phyloP scores from a whole-genome alignment of 306 rosid species.

The Adenanthera pavonina region DNA sequence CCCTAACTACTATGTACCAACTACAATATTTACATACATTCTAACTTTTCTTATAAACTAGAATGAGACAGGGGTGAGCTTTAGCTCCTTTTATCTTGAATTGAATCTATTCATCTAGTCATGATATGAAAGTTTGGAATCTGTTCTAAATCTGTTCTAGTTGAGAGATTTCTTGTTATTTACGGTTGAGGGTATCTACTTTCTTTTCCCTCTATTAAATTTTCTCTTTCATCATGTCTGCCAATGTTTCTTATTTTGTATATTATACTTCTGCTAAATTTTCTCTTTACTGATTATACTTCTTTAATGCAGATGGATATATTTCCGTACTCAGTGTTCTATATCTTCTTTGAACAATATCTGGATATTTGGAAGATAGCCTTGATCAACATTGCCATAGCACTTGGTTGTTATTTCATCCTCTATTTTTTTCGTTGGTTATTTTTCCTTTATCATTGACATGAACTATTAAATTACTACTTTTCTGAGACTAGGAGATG shows the following conservation, averaged over 20 bases:
- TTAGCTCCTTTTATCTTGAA: too few relatives aligned
- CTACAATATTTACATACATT: too few relatives aligned
- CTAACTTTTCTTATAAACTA: background rate
- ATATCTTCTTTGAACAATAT: conserved; percentile 95
- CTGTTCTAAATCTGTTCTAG: background rate
- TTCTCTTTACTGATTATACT: conserved; percentile 37
- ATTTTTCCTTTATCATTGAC: conserved; percentile 27
- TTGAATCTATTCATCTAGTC: background rate
- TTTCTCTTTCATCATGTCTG: background rate
- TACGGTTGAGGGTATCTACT: background rate
- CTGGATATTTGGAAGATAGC: conserved; percentile 89
- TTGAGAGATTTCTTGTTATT: background rate
- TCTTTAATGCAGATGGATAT: conserved; percentile 83
- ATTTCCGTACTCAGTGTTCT: conserved; percentile 97
- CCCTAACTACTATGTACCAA: too few relatives aligned
- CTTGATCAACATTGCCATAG: conserved; percentile 70
- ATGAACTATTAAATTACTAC: conserved; percentile 31
- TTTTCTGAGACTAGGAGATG: conserved; percentile 2
- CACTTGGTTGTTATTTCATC: conserved; percentile 74
- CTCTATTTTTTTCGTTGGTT: conserved; percentile 13
- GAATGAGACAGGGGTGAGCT: background rate
- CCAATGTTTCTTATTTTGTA: conserved; percentile 37
- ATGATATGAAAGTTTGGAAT: background rate
- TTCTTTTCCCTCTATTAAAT: background rate
- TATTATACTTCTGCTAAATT: background rate